Evolutionary conservation across 2,329 filamentous ascomycete species (phyloP), one percentile per base, ranked within the genome.

Genomic region (Aspergillus intermedius): DNA sequence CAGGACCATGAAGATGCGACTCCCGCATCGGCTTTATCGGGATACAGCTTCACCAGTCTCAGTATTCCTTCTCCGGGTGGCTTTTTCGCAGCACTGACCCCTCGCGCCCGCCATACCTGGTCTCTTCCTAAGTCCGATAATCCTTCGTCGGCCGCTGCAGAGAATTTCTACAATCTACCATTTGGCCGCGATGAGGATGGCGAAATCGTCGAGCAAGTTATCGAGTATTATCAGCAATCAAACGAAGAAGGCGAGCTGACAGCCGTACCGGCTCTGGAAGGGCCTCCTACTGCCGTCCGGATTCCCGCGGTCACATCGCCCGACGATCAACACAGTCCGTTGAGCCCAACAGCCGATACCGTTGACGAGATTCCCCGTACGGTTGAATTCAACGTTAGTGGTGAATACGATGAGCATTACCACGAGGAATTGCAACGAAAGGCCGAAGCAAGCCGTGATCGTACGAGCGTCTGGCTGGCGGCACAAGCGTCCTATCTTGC

Each of bases 61-160:
- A 91, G 91, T 22, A 90, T 97, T 30, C 91, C 91, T 5, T 96
- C 91, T 0, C 91, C 91, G 0, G 86, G 88, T 22, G 89, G 87
- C 1, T 96, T 96, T 76, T 96, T 96, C 69, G 88, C 88, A 2
- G 89, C 86, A 0, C 78, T 96, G 23, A 88, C 86, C 34, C 81
- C 85, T 3, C 80, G 82, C 46, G 83, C 85, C 34, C 82, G 90
- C 46, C 83, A 84, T 61, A 93, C 91, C 10, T 97, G 91, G 91
- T 83, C 88, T 60, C 73, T 84, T 51, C 75, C 78, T 9, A 71
- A 72, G 23, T 72, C 68, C 56, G 75, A 77, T 17, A 77, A 78
- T 6, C 90, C 90, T 1, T 91, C 88, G 0, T 95, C 91, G 1
- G 88, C 89, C 25, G 90, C 86, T n/a, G 91, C 91, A 8, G 88